phyloP scores from a whole-genome alignment of 371 early-diverging fungal species.

The Mucor ambiguus region DNA sequence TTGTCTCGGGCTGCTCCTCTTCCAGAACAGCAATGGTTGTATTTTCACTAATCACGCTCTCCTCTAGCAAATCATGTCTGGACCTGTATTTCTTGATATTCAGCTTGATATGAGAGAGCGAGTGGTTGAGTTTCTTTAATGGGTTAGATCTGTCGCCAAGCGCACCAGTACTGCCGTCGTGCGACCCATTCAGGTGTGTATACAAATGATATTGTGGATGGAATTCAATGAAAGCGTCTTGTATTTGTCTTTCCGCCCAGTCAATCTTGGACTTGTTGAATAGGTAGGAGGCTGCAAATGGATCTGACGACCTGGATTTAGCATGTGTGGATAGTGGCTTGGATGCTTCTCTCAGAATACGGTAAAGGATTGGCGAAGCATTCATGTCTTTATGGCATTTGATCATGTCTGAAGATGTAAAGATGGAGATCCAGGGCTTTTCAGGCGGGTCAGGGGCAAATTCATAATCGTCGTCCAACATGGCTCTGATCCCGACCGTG shows the following conservation, averaged over 20 bases:
- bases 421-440: constrained; percentile 48
- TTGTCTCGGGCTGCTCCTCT: background rate
- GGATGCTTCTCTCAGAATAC: constrained; percentile 37
- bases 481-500: constrained; percentile 29
- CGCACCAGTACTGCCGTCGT: background rate
- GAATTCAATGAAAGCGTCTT: constrained; percentile 38
- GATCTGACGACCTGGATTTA: constrained; percentile 26
- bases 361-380: constrained; percentile 33
- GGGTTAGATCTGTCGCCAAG: constrained; percentile 12
- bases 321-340: constrained; percentile 15
- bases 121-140: constrained; percentile 39
- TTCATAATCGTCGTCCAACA: constrained; percentile 40
- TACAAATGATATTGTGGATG: background rate
- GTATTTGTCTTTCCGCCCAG: constrained; percentile 19
- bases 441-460: constrained; percentile 31
- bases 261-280: constrained; percentile 22
- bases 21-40: constrained; percentile 2
- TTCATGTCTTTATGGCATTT: constrained; percentile 21
- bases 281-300: constrained; percentile 35
- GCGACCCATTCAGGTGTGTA: constrained; percentile 6
- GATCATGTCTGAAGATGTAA: constrained; percentile 23
- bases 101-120: constrained; percentile 39
- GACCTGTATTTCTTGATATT: constrained; percentile 39
- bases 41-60: constrained; percentile 18
- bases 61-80: constrained; percentile 20